Evolutionary conservation across 805 yeast species (phyloP), one percentile per base, ranked within the genome.

Genomic region (Myxozyma lipomycoides): DNA sequence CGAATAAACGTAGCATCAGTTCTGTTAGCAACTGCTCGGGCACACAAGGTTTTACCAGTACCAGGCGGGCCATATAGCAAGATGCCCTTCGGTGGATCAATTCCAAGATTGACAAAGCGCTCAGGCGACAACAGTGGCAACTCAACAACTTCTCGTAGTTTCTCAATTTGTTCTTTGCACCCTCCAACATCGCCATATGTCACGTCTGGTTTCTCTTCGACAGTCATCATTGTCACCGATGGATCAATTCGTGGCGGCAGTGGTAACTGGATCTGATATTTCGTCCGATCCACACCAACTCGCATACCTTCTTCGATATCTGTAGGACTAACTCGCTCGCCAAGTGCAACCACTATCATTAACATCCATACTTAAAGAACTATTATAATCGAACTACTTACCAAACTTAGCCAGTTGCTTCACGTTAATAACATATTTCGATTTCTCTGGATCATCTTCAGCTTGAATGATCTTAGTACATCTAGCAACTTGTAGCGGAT

Each of bases 281-380:
- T 91, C 64, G 86, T 89, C 70, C 98, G 82, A 68, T 95, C 98
- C 50, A 93, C 98, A 65, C 54, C 99, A 35, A 93, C 98, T 68
- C 98, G 81, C 98, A 93, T 95, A 47, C 98, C 98, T 70, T 95
- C 98, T 71, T 93, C 98, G 50, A 93, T 90, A 76, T 93, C 99
- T 0, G 98, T 93, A 32, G 98, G 98, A 12, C 96, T 86, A 10
- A 93, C 97, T 58, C 95, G 81, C 68, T 95, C 97, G 43, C 98
- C 99, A 53, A 93, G 75, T 3, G 91, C 95, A 42, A 93, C 98
- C 40, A 93, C 97, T 45, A 41, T 19, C 17, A 21, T 1, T 10
- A 3, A 42, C 10, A 19, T 9, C 25, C n/a, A 19, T 12, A 42
- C 15, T 15, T 17, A 6, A 44, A 18, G 17, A 21, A 10, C 17